Base-by-base conservation (phyloP, 2,329 filamentous ascomycete species). In the Thelonectria rubi region DNA sequence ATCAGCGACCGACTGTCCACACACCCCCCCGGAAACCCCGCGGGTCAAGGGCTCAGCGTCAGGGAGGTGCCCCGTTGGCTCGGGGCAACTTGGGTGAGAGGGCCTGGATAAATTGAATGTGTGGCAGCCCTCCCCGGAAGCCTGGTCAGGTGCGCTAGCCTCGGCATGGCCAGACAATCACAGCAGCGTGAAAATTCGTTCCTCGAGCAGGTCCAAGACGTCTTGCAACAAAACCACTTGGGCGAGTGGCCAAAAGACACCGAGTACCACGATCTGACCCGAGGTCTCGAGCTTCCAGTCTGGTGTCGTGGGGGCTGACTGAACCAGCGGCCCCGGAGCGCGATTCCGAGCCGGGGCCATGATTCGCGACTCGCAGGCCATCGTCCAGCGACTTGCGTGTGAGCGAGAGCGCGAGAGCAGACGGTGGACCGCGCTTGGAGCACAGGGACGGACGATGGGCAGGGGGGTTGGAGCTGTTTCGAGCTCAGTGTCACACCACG, bases 401-500 rank as follows among this genome's bases (percentile, higher is more conserved):
- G 68, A 68, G 63, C 58, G 68, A 69, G 52, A 18, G 62, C 50
- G 62, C 48, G 48, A 46, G 55, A 60, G 65, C 58, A 57, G 61
- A 68, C 58, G 61, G 68, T 62, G 55, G 60, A 57, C 48, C 61
- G 62, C 62, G 61, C 24, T 48, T 50, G 49, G 45, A 54, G 45
- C 40, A 45, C 60, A 32, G 48, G 42, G 69, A 71, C 67, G 69
- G 65, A 58, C 67, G 67, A 71, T 63, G 66, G 52, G 55, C 56
- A 50, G 66, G 66, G 65, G 26, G 48, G 60, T 51, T 61, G 58
- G 55, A 55, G 65, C 61, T 66, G 60, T 69, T 67, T 54, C 39
- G 56, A 69, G 67, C 68, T 67, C 65, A 56, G 51, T 62, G 66
- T 72, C 69, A 69, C 69, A 72, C 69, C 69, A 72, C 64, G 55